These are phyloP conservation scores for Ceratocystiopsis sp. DNA, from an alignment of 2,329 filamentous ascomycete species.

Conservation along the genomic window DNA sequence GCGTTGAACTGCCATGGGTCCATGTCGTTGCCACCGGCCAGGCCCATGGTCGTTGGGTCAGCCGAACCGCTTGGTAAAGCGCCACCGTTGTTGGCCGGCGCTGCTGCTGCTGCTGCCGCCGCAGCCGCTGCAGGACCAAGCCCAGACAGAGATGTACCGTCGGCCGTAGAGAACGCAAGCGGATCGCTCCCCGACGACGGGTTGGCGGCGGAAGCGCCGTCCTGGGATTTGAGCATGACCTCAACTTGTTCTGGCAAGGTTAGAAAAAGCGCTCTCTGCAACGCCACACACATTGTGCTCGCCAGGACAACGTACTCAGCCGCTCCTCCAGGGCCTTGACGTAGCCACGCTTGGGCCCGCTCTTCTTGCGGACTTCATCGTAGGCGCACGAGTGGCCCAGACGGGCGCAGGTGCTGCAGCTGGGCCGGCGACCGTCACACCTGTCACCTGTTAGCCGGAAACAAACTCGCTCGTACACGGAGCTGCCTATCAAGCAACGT, in stretches of 20 bases:
- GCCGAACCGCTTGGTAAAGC: too few species aligned
- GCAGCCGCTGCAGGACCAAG: background rate
- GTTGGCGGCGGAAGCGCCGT: constrained; percentile 15
- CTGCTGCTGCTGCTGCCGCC: background rate
- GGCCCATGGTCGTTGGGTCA: constrained; percentile 17
- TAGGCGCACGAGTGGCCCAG: constrained; percentile 77
- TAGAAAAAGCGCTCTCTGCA: background rate
- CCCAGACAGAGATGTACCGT: too few species aligned
- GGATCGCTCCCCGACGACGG: too few species aligned
- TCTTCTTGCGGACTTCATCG: constrained; percentile 85
- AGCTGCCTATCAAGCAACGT: too few species aligned
- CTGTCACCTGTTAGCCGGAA: too few species aligned
- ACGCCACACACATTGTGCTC: constrained; percentile 15
- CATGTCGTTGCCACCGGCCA: constrained; percentile 28
- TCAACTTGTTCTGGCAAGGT: constrained; percentile 64
- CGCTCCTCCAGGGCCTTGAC: constrained; percentile 88
- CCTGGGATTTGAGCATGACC: constrained; percentile 70
- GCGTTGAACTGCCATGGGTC: constrained; percentile 38
- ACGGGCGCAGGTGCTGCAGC: constrained; percentile 77
- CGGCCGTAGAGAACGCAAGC: too few species aligned
- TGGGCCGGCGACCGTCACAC: constrained; percentile 64
- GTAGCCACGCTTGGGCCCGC: constrained; percentile 84
- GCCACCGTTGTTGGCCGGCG: too few species aligned
- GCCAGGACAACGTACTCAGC: constrained; percentile 46
- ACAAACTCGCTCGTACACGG: too few species aligned